phyloP scores from a whole-genome alignment of 768 basidiomycete species.

The Saitozyma sp. region DNA sequence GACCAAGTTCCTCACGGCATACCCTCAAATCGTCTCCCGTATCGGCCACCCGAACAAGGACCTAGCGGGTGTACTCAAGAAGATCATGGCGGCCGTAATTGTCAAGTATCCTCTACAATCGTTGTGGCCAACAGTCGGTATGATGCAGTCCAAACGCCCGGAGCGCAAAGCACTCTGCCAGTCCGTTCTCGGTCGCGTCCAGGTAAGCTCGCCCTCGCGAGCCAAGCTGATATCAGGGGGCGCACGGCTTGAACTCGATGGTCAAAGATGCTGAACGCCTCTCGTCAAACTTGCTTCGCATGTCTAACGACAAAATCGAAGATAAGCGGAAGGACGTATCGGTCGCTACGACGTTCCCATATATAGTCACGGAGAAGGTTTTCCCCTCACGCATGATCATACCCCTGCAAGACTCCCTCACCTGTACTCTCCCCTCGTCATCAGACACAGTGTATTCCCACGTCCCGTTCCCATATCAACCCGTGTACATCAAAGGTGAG shows the following conservation, averaged over 20 bases:
- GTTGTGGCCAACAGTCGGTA: conserved; percentile 87
- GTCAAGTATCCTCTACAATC: conserved; percentile 82
- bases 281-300: conserved; percentile 28
- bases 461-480: conserved; percentile 74
- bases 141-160: conserved; percentile 75
- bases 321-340: conserved; percentile 35
- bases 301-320: conserved; percentile 41
- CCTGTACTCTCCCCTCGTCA: conserved; percentile 78
- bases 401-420: conserved; percentile 89
- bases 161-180: conserved; percentile 65
- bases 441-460: conserved; percentile 60
- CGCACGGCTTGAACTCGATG: neutral
- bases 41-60: conserved; percentile 71
- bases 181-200: conserved; percentile 40
- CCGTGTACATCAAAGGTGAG: conserved; percentile 75
- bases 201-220: conserved; percentile 29
- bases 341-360: conserved; percentile 56
- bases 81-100: conserved; percentile 73
- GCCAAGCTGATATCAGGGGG: neutral
- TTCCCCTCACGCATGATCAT: conserved; percentile 69
- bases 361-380: conserved; percentile 59
- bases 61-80: conserved; percentile 64
- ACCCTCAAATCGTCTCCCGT: conserved; percentile 94
- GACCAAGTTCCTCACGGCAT: conserved; percentile 86
- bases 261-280: conserved; percentile 33